These are phyloP conservation scores for Yamadazyma olivae DNA, from an alignment of 805 yeast genomes.

Conservation along the genomic window DNA sequence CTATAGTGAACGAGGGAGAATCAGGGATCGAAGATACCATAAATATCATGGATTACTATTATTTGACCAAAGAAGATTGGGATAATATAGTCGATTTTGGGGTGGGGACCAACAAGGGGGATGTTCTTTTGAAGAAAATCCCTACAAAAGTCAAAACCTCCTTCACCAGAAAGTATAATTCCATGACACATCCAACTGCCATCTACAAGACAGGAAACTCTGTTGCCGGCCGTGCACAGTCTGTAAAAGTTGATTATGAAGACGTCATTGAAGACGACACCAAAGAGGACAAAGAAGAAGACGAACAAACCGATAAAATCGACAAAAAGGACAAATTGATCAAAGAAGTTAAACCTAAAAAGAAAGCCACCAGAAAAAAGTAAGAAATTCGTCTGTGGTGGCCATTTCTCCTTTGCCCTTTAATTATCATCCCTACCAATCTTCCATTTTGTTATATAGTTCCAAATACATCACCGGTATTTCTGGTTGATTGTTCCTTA, in stretches of 20 bases:
- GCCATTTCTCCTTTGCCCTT: too few relatives aligned
- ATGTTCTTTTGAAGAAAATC: conserved; percentile 52
- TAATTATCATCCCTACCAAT: too few relatives aligned
- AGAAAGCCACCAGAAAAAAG: conserved; percentile 1
- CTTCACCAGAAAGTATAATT: conserved; percentile 83
- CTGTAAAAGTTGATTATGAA: conserved; percentile 59
- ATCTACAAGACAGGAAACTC: conserved; percentile 72
- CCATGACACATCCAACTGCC: conserved; percentile 76
- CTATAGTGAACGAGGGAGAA: conserved; percentile 52
- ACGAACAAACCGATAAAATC: conserved; percentile 40
- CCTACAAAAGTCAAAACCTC: conserved; percentile 79
- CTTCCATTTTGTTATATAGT: too few relatives aligned
- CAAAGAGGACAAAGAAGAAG: conserved; percentile 40
- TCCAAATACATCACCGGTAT: too few relatives aligned
- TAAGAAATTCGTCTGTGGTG: too few relatives aligned
- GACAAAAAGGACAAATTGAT: conserved; percentile 66
- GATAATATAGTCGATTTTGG: conserved; percentile 82
- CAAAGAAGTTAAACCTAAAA: conserved; percentile 44
- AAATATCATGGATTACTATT: conserved; percentile 78
- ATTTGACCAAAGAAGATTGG: conserved; percentile 88
- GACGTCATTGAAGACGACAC: conserved; percentile 67
- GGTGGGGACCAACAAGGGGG: conserved; percentile 52
- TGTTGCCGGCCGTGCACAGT: conserved; percentile 30
- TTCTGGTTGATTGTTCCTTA: too few relatives aligned
- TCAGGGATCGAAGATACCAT: conserved; percentile 69